Percentiles rank a stretch among this genome's conserved stretches.
Evolutionary conservation across 495 filamentous ascomycete species (phyloP).

Genomic region (Talaromyces borbonicus): DNA sequence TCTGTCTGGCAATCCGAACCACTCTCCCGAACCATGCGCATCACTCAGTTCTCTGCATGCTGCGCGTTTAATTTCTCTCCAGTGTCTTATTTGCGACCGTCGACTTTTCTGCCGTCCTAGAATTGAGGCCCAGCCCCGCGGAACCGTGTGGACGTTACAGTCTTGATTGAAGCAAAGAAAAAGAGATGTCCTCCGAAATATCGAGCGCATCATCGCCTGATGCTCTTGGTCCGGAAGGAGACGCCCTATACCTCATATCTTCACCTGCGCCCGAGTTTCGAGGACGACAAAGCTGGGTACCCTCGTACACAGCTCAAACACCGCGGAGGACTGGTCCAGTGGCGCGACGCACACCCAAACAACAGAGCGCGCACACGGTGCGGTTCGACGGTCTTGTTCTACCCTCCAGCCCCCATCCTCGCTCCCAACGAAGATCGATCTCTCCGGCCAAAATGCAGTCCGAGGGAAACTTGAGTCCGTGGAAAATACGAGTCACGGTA

Average conservation of each 20-base stretch:
- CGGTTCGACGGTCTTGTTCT: conserved; percentile 38
- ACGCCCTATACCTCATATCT: conserved; percentile 35
- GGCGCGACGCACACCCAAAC: background rate
- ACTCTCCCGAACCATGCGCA: too few species aligned
- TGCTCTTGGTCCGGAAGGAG: conserved; percentile 36
- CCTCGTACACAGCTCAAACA: conserved; percentile 28
- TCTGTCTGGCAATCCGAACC: too few species aligned
- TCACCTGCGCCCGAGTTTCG: conserved; percentile 33
- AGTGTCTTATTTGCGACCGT: background rate
- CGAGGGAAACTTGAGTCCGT: conserved; percentile 39
- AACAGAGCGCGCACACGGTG: conserved; percentile 26
- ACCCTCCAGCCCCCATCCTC: conserved; percentile 30
- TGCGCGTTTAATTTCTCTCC: too few species aligned
- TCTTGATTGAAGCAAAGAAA: too few species aligned
- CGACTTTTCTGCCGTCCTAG: too few species aligned
- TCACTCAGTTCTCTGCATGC: too few species aligned
- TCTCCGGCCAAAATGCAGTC: conserved; percentile 29
- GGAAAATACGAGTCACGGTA: conserved; percentile 49
- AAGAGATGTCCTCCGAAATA: conserved; percentile 16
- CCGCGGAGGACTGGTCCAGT: conserved; percentile 27
- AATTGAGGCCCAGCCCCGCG: too few species aligned
- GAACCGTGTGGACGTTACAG: too few species aligned
- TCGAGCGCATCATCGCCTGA: conserved; percentile 37
- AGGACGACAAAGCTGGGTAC: conserved; percentile 36
- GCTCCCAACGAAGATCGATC: conserved; percentile 23